These are phyloP conservation scores for Salvia splendens DNA, from an alignment of 257 asterid genomes.

Conservation along the genomic window DNA sequence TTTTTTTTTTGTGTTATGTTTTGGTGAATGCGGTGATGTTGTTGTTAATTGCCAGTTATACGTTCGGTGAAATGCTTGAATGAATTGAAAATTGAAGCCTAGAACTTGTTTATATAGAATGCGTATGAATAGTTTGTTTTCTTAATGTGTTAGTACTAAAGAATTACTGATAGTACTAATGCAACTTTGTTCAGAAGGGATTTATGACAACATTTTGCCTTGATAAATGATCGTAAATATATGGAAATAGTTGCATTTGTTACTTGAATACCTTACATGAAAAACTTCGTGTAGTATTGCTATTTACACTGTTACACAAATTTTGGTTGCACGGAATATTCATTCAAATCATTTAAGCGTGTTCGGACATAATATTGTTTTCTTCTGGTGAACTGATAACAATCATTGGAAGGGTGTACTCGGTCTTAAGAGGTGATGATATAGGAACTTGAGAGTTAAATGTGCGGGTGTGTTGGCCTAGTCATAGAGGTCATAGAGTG, in stretches of 20 bases:
- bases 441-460: not conserved
- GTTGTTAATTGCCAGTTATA: not conserved
- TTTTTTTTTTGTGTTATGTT: not conserved
- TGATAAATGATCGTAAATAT: not conserved
- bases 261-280: too few species aligned
- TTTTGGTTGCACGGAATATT: too few species aligned
- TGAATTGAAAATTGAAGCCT: constrained; percentile 2
- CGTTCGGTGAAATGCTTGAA: constrained; percentile 35
- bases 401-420: not conserved
- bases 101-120: not conserved
- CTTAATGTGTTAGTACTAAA: not conserved
- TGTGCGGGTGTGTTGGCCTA: too few species aligned
- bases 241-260: too few species aligned
- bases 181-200: not conserved
- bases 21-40: not conserved
- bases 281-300: too few species aligned
- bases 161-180: not conserved
- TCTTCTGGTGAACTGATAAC: constrained; percentile 15
- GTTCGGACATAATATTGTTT: not conserved
- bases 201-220: constrained; percentile 4
- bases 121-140: not conserved
- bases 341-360: too few species aligned
- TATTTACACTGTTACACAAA: too few species aligned
- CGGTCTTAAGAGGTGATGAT: constrained; percentile 8
- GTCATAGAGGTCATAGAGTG: too few species aligned